Conservation (phyloP, 1,284 basidiomycete species). For the Cutaneotrichosporon sp. region DNA sequence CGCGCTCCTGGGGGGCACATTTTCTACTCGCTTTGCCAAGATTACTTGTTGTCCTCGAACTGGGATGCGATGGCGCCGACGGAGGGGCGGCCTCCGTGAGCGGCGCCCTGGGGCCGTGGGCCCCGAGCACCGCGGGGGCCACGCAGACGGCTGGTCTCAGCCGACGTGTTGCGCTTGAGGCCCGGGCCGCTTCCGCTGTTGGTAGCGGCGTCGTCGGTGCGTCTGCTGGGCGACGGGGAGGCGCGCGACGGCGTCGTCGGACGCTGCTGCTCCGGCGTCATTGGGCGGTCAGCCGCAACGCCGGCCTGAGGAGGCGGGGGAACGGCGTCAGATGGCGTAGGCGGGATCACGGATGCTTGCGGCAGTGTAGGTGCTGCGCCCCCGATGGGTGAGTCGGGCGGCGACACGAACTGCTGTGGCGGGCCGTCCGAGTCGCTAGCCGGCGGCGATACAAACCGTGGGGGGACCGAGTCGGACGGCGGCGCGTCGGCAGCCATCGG, state of each 20-base stretch:
- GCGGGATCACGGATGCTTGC: conserved; percentile 15
- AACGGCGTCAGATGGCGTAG: conserved; percentile 28
- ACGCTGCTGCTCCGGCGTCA: conserved; percentile 13
- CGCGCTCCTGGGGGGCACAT: no score
- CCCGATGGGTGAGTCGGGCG: neutral
- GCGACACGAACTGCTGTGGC: neutral
- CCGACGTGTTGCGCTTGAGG: conserved; percentile 50
- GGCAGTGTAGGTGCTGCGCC: conserved; percentile 19
- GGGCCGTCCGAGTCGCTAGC: neutral
- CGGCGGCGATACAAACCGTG: neutral
- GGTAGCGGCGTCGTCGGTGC: conserved; percentile 22
- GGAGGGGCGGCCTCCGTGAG: conserved; percentile 22
- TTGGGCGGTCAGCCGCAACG: conserved; percentile 9
- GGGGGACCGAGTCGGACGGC: neutral
- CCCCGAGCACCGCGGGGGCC: conserved; percentile 41
- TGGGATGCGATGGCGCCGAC: conserved; percentile 30
- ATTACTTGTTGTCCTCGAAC: conserved; percentile 25
- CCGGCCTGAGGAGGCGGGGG: conserved; percentile 1
- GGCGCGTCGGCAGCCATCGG: neutral
- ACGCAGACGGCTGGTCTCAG: conserved; percentile 48
- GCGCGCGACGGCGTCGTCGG: conserved; percentile 13
- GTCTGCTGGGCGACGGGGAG: conserved; percentile 11
- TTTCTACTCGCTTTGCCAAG: neutral
- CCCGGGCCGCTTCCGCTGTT: conserved; percentile 23
- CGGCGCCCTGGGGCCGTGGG: conserved; percentile 29